These are phyloP conservation scores for Candida montana DNA, from an alignment of 805 yeast species.

Conservation along the genomic window DNA sequence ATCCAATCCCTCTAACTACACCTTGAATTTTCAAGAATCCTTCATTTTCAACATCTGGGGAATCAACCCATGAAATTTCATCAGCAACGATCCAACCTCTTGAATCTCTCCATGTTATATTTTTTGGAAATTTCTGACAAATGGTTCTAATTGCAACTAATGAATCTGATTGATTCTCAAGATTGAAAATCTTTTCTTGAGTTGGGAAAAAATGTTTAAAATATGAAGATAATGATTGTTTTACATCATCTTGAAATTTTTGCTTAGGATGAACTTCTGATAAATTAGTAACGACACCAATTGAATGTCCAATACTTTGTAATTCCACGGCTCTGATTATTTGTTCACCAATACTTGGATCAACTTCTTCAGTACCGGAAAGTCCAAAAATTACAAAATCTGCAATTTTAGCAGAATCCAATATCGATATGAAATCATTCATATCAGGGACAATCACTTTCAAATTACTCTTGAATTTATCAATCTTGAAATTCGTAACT, in stretches of 20 bases:
- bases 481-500: constrained; percentile 47
- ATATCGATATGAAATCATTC: constrained; percentile 55
- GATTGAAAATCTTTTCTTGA: constrained; percentile 68
- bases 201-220: constrained; percentile 75
- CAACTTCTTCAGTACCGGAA: constrained; percentile 82
- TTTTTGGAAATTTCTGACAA: constrained; percentile 83
- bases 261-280: constrained; percentile 62
- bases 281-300: constrained; percentile 75
- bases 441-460: constrained; percentile 70
- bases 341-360: constrained; percentile 76
- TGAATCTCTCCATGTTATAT: constrained; percentile 88
- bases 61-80: constrained; percentile 37
- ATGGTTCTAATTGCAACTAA: constrained; percentile 64
- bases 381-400: constrained; percentile 89
- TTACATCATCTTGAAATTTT: constrained; percentile 68
- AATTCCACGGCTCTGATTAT: constrained; percentile 81
- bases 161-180: constrained; percentile 67
- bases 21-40: constrained; percentile 66
- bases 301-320: constrained; percentile 83
- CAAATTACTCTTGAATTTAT: constrained; percentile 69
- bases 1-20: constrained; percentile 79
- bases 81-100: constrained; percentile 87
- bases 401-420: constrained; percentile 85
- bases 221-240: constrained; percentile 58
- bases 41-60: constrained; percentile 24